phyloP scores from a whole-genome alignment of 208 protist genomes.

The Trichomonas gallinae region DNA sequence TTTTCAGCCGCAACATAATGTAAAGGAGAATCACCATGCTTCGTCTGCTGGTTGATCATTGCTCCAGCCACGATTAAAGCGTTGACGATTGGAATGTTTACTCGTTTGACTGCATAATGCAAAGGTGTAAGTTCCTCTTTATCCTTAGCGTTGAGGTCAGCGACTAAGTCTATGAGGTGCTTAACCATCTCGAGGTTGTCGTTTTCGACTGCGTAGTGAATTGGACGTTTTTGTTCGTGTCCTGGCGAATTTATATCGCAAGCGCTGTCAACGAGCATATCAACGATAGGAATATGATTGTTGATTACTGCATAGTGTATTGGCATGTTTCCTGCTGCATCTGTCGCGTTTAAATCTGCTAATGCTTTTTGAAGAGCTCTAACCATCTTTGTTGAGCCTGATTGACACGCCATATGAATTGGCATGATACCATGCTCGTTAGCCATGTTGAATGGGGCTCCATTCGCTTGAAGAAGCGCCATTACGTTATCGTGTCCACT shows the following conservation, averaged over 20 bases:
- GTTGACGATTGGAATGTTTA: not conserved
- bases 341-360: constrained; percentile 15
- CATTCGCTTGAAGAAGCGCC: not conserved
- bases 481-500: not conserved
- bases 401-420: not conserved
- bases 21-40: not conserved
- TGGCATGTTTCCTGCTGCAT: not conserved
- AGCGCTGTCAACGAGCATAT: not conserved
- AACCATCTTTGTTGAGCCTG: not conserved
- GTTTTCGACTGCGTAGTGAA: not conserved
- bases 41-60: not conserved
- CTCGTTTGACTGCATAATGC: not conserved
- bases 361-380: not conserved
- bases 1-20: not conserved
- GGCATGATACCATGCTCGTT: not conserved
- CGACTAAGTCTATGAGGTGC: not conserved
- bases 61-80: not conserved
- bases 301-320: not conserved
- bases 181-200: not conserved
- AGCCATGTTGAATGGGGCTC: not conserved
- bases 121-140: not conserved
- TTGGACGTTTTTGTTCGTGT: not conserved
- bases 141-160: constrained; percentile 4
- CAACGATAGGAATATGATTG: not conserved
- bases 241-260: not conserved